phyloP scores from a whole-genome alignment of 805 yeast genomes.

The Suhomyces prunicola region DNA sequence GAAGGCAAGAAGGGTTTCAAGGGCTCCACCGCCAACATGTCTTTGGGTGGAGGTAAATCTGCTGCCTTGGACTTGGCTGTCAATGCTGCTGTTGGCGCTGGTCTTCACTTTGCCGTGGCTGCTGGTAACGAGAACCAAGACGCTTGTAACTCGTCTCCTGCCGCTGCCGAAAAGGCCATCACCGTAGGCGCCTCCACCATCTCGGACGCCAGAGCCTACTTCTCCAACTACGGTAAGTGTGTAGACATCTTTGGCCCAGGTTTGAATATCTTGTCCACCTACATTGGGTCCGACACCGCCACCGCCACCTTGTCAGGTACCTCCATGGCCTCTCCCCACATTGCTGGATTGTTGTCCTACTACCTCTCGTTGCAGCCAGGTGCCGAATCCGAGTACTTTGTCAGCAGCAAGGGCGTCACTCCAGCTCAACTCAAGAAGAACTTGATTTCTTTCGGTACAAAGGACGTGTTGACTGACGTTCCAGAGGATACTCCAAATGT shows the following conservation, averaged over 20 bases:
- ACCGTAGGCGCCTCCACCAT: conserved; percentile 51
- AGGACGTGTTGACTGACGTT: conserved; percentile 44
- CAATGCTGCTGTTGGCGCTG: conserved; percentile 55
- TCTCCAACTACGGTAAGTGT: conserved; percentile 53
- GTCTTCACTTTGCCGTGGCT: conserved; percentile 59
- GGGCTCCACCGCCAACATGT: conserved; percentile 63
- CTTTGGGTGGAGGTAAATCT: conserved; percentile 57
- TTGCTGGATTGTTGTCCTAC: conserved; percentile 55
- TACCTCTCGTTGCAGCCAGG: conserved; percentile 56
- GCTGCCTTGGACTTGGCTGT: conserved; percentile 57
- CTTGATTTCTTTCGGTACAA: conserved; percentile 51
- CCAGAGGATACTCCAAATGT: conserved; percentile 52
- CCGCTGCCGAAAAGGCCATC: conserved; percentile 53
- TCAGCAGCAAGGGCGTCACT: conserved; percentile 40
- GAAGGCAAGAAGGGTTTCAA: conserved; percentile 43
- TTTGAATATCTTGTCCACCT: conserved; percentile 53
- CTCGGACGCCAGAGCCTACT: conserved; percentile 46
- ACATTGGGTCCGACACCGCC: conserved; percentile 50
- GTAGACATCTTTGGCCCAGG: conserved; percentile 58
- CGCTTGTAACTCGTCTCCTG: conserved; percentile 60
- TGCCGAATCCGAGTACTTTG: conserved; percentile 45
- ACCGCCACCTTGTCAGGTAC: conserved; percentile 57
- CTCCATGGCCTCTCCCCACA: conserved; percentile 63
- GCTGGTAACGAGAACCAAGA: conserved; percentile 63
- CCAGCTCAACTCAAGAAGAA: conserved; percentile 55